Base-by-base conservation (phyloP, 2,329 filamentous ascomycete species). In the Metarhizium humberi region DNA sequence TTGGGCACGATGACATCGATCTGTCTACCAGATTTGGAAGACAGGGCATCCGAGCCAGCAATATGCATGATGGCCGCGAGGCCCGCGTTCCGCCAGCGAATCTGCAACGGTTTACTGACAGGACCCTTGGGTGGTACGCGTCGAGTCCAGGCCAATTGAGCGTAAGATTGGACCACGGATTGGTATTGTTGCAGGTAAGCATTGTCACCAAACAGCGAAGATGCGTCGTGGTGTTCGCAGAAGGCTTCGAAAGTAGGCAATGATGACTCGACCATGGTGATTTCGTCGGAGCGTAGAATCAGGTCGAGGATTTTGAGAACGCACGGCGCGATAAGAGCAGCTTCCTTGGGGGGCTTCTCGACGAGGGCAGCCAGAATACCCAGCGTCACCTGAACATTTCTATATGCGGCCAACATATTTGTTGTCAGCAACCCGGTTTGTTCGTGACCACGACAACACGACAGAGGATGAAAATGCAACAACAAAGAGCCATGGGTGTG, bases 381-480 rank as follows among this genome's bases (percentile, higher is more conserved):
- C 57, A 99, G 84, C 3, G 92, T 96, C 60, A 99, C 91, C 70
- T 95, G 90, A 56, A 96, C 89, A 76, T 95, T 95, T 62, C 90
- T 94, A 63, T 20, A 53, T 59, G 52, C 47, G 51, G 57, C 18
- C n/a, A 56, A 34, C 14, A 43, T 2, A 18, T 8, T 29, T 11
- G 20, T 16, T 3, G 45, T 48, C 45, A 48, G 45, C 30, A 14
- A 29, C 45, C 3, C 18, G 16, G n/a, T 6, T 45, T 18, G n/a
- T 16, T 45, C 16, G 42, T 16, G 42, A 20, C 42, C 7, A 7
- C 42, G n/a, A 11, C 7, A 18, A 45, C 42, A 42, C 2, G 14
- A 13, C n/a, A 55, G 45, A 51, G 13, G 38, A 42, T 29, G 34
- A 50, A 38, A 32, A 34, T 38, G 47, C 3, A 6, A 38, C 8